These are phyloP conservation scores for Trapa bicornis DNA, from an alignment of 345 rosid species.

Conservation along the genomic window DNA sequence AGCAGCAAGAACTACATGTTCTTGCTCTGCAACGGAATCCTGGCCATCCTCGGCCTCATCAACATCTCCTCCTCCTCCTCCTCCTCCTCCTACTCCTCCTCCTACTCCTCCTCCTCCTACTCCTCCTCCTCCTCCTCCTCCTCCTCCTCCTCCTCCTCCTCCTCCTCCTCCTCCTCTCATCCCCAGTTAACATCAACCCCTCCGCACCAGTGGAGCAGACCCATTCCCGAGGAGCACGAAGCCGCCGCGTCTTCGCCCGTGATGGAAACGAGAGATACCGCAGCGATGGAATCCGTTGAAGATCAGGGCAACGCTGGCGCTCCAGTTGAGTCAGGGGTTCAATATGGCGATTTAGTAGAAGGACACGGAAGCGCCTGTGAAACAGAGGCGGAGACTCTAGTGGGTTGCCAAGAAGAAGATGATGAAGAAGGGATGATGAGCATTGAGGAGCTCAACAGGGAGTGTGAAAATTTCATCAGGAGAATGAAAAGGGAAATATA, in stretches of 20 bases:
- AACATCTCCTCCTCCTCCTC: constrained; percentile 5
- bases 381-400: not conserved
- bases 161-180: too few relatives aligned
- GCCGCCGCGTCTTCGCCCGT: not conserved
- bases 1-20: constrained; percentile 53
- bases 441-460: constrained; percentile 52
- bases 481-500: constrained; percentile 38
- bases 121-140: too few relatives aligned
- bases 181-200: not conserved
- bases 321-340: not conserved
- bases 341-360: constrained; percentile 2
- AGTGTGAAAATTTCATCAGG: constrained; percentile 59
- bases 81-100: too few relatives aligned
- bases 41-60: constrained; percentile 31
- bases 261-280: not conserved
- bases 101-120: too few relatives aligned
- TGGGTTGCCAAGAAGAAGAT: not conserved
- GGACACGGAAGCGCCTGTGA: constrained; percentile 2
- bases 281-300: not conserved
- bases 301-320: not conserved
- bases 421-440: constrained; percentile 19
- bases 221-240: not conserved
- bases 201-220: not conserved
- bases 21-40: constrained; percentile 59
- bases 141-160: too few relatives aligned